Evolutionary conservation across 2,329 filamentous ascomycete species (phyloP).

Genomic region (Xylaria sp.): DNA sequence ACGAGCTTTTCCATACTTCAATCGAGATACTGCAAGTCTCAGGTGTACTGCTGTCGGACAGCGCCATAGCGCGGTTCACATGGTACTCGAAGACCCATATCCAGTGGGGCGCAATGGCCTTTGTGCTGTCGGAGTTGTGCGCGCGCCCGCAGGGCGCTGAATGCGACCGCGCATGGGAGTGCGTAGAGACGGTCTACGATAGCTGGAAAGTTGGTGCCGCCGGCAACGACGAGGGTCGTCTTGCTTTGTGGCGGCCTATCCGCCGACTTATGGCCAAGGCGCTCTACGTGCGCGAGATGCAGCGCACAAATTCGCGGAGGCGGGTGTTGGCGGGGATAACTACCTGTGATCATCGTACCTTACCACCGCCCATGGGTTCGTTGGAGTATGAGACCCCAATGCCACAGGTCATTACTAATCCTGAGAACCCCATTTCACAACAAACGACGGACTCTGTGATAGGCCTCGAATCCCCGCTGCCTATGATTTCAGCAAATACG

Average conservation of each 20-base stretch:
- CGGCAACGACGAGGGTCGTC: conserved; percentile 33
- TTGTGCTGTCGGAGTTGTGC: conserved; percentile 36
- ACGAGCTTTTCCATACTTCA: conserved; percentile 9
- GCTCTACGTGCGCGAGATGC: conserved; percentile 35
- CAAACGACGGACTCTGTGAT: not conserved
- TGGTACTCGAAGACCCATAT: conserved; percentile 26
- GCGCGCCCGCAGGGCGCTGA: conserved; percentile 23
- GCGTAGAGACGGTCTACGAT: conserved; percentile 22
- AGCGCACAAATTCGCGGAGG: conserved; percentile 14
- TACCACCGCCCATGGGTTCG: not conserved
- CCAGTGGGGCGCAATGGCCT: conserved; percentile 33
- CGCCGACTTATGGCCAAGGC: conserved; percentile 37
- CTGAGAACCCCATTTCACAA: not conserved
- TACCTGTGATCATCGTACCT: not conserved
- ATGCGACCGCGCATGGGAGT: conserved; percentile 38
- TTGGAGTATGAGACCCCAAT: not conserved
- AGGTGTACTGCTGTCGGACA: conserved; percentile 2
- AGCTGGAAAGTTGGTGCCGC: conserved; percentile 40
- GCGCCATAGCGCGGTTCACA: not conserved
- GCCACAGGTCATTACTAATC: not conserved
- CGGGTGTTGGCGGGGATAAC: not conserved
- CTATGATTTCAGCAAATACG: not conserved
- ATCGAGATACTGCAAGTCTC: conserved; percentile 14
- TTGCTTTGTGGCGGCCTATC: conserved; percentile 30
- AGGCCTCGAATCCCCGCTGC: not conserved